Conservation (phyloP, 371 early-diverging fungal genomes). For the Apophysomyces variabilis region DNA sequence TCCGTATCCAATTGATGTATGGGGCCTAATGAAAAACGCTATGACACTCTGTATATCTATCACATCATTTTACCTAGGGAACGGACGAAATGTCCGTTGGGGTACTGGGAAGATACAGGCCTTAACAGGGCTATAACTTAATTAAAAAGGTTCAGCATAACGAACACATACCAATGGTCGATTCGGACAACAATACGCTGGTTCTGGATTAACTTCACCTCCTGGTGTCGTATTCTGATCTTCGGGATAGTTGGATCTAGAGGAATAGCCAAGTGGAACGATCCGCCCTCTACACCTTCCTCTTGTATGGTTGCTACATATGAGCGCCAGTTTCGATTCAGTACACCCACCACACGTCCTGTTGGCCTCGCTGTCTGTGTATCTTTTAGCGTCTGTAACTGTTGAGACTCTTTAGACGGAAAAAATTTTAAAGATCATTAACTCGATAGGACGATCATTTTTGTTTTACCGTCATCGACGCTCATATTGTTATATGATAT, state of each 20-base stretch:
- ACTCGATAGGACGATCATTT: background rate
- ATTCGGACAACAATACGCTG: conserved; percentile 89
- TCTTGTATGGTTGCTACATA: conserved; percentile 87
- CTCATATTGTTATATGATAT: conserved; percentile 56
- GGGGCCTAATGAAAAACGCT: conserved; percentile 50
- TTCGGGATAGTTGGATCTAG: conserved; percentile 87
- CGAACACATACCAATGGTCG: conserved; percentile 74
- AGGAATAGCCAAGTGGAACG: conserved; percentile 79
- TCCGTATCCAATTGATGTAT: conserved; percentile 75
- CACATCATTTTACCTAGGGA: conserved; percentile 56
- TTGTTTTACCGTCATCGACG: conserved; percentile 43
- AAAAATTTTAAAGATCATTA: conserved; percentile 1
- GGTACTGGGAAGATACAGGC: conserved; percentile 76
- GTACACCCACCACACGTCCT: conserved; percentile 80
- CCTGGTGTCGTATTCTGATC: conserved; percentile 88
- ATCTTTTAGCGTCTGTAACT: conserved; percentile 12
- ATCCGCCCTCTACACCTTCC: conserved; percentile 62
- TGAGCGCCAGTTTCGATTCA: conserved; percentile 89
- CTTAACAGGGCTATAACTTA: conserved; percentile 22
- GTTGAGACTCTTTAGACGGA: conserved; percentile 17
- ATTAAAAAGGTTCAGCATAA: background rate
- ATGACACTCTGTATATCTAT: conserved; percentile 31
- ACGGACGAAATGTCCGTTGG: conserved; percentile 90
- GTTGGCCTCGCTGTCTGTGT: conserved; percentile 42
- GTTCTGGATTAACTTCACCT: conserved; percentile 67